Evolutionary conservation across 2,329 filamentous ascomycete genomes (phyloP), one percentile per base, ranked within the genome.

Genomic region (Botrytis galanthina): DNA sequence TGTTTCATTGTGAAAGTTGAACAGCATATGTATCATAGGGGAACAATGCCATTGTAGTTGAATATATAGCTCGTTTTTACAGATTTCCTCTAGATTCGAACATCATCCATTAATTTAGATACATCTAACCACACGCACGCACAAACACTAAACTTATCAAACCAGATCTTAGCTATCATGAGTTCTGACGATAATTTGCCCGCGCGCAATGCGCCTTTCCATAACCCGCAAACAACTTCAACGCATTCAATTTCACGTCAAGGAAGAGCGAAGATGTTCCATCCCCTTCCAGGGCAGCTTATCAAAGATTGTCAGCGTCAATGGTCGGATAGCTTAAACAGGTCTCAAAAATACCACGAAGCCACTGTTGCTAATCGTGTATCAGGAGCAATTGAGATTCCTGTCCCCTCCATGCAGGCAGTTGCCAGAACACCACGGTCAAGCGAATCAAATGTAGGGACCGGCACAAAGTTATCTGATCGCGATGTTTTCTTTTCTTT

Each of bases 371-470:
- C 54, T 46, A 14, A 48, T 32, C 5, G 12, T 37, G 3, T 18
- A 42, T 18, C 37, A 44, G 12, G 54, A 46, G 29, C 6, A 16
- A 20, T 1, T n/a, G 9, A 66, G 42, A n/a, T 71, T 51, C 32
- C 35, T 18, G 20, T 71, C 37, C 70, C 59, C 16, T 14, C 37
- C 29, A 35, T 51, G 12, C 20, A 32, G 35, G n/a, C 1, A 37
- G 29, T 54, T 12, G 20, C 20, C 9, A 66, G 6, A 5, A 71
- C 70, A 6, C 68, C 54, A 35, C 54, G 35, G 4, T 22, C 68
- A 12, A 70, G 22, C 39, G 39, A 70, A 62, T 70, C 54, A 4
- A 70, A 70, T 62, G 39, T 62, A n/a, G 68, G 68, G 14, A 70
- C 68, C 20, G 22, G 39, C 7, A 61, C 42, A 29, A 37, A 44